Evolutionary conservation across 1,284 basidiomycete species (phyloP).

Genomic region (Psilocybe mexicana): DNA sequence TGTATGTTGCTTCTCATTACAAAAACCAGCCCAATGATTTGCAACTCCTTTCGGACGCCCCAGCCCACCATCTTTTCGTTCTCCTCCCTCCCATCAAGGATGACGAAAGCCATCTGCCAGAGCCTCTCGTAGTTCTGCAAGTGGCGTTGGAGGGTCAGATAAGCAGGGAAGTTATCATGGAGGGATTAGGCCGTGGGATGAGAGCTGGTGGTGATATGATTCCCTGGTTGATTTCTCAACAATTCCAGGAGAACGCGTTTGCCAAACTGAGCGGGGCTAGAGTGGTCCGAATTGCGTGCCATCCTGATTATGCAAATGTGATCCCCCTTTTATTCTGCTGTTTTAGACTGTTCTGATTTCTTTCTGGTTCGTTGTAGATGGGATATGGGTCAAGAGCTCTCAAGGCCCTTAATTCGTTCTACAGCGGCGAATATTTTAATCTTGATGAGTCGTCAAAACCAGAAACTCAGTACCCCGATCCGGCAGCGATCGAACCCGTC

Average conservation of each 20-base stretch:
- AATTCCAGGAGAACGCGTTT: conserved; percentile 97
- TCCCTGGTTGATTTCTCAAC: conserved; percentile 94
- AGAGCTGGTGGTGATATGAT: conserved; percentile 96
- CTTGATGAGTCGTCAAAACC: conserved; percentile 69
- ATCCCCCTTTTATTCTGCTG: conserved; percentile 29
- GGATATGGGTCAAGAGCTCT: conserved; percentile 96
- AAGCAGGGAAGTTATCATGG: conserved; percentile 83
- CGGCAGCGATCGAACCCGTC: conserved; percentile 62
- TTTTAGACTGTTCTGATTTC: neutral
- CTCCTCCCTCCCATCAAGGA: conserved; percentile 89
- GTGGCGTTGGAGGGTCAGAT: conserved; percentile 97
- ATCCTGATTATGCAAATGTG: conserved; percentile 91
- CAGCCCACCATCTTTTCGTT: conserved; percentile 96
- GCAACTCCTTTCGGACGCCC: conserved; percentile 95
- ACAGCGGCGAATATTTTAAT: conserved; percentile 90
- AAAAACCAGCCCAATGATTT: conserved; percentile 99
- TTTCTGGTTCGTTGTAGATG: conserved; percentile 61
- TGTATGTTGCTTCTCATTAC: conserved; percentile 97
- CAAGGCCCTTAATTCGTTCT: conserved; percentile 86
- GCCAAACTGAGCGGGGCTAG: conserved; percentile 90
- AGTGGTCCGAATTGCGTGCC: conserved; percentile 94
- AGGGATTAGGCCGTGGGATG: conserved; percentile 78
- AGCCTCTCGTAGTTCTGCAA: conserved; percentile 93
- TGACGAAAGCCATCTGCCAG: conserved; percentile 83
- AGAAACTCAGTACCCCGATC: conserved; percentile 65